A percentile compares a stretch with the other conserved stretches of the same genome.
Evolutionary conservation across 768 basidiomycete species (phyloP).

Genomic region (Cyclocybe aegerita): DNA sequence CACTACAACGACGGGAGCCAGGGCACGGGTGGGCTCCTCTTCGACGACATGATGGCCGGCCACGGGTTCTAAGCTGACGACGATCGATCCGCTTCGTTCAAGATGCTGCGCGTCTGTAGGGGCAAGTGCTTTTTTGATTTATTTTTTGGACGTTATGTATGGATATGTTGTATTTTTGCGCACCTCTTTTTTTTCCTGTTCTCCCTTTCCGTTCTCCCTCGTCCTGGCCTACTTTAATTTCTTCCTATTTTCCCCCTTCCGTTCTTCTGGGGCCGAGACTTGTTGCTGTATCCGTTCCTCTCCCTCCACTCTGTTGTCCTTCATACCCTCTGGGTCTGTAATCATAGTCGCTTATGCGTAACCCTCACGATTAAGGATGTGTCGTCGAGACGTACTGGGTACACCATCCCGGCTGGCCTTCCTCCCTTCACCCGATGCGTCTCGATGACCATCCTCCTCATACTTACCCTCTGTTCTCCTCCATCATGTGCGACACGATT

Average conservation of each 20-base stretch:
- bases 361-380: conserved; percentile 29
- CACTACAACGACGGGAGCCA: conserved; percentile 24
- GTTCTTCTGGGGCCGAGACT: conserved; percentile 5
- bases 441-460: conserved; percentile 35
- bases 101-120: conserved; percentile 38
- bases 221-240: conserved; percentile 3
- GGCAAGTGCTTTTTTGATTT: conserved; percentile 5
- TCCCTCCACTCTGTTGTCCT: conserved; percentile 14
- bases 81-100: neutral
- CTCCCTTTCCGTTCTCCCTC: neutral
- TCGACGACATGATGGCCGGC: conserved; percentile 45
- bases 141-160: conserved; percentile 3
- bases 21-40: conserved; percentile 27
- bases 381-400: conserved; percentile 38
- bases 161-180: conserved; percentile 5
- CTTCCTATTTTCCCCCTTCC: conserved; percentile 5
- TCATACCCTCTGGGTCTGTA: conserved; percentile 25
- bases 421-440: conserved; percentile 32
- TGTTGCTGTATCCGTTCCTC: conserved; percentile 9
- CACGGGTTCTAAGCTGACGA: conserved; percentile 24
- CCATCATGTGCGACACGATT: conserved; percentile 28
- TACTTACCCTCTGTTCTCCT: conserved; percentile 8
- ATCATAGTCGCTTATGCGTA: conserved; percentile 28
- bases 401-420: conserved; percentile 20
- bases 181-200: conserved; percentile 2